Percentiles rank a stretch among this genome's conserved stretches.
phyloP scores from a whole-genome alignment of 164 flowering plant genomes.

The Vitis labrusca region DNA sequence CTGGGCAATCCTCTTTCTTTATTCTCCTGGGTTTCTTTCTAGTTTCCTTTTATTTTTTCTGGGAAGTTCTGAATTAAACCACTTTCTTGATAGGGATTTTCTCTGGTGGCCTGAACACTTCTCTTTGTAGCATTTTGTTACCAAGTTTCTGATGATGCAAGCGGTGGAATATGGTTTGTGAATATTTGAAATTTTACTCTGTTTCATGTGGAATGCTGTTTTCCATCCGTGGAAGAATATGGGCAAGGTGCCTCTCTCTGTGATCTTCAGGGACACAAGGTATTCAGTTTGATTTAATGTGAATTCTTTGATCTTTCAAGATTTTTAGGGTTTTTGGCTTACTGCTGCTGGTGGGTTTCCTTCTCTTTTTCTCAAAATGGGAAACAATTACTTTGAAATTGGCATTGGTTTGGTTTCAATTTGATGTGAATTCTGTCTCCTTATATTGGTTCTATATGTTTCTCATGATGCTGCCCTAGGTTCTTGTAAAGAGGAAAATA shows the following conservation, averaged over 20 bases:
- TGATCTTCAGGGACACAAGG: slow-evolving; percentile 27
- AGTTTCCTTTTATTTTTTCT: too few relatives aligned
- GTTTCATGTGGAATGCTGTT: not conserved
- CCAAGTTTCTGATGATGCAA: not conserved
- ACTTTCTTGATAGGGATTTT: not conserved
- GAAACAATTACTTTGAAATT: too few relatives aligned
- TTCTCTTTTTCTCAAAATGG: too few relatives aligned
- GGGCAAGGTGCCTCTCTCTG: slow-evolving; percentile 10
- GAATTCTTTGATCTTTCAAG: too few relatives aligned
- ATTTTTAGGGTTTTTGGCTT: too few relatives aligned
- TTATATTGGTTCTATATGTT: not conserved
- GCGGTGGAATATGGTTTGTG: not conserved
- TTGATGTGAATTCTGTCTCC: too few relatives aligned
- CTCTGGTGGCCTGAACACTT: not conserved
- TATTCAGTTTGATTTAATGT: not conserved
- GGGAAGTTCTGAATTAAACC: not conserved
- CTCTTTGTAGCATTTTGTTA: not conserved
- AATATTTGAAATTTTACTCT: not conserved
- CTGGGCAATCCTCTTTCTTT: not conserved
- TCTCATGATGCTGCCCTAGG: not conserved
- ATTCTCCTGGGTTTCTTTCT: not conserved
- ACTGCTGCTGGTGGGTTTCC: too few relatives aligned
- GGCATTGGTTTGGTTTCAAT: too few relatives aligned
- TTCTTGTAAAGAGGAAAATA: not conserved
- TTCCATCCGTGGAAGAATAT: slow-evolving; percentile 6